phyloP scores from a whole-genome alignment of 257 asterid species.

The Ajuga chamaepitys region DNA sequence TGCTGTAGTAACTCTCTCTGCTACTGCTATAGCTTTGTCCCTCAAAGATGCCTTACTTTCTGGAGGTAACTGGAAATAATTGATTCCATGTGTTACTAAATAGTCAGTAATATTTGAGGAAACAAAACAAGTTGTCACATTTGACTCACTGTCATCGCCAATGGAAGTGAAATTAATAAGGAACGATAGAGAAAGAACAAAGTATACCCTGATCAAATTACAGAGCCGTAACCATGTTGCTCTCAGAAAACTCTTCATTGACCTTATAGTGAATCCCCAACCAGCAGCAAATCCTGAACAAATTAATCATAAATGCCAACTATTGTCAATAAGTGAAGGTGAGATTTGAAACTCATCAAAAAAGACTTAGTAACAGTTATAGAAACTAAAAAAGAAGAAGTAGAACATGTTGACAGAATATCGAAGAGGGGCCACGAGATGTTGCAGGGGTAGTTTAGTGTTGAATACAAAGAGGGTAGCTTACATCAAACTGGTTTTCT shows the following conservation, averaged over 20 bases:
- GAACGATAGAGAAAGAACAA: neutral
- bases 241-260: conserved; percentile 37
- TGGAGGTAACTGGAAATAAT: conserved; percentile 33
- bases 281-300: conserved; percentile 2
- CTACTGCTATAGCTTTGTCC: conserved; percentile 68
- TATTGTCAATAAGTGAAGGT: neutral
- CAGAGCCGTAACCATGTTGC: conserved; percentile 44
- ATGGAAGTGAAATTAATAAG: neutral
- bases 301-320: neutral
- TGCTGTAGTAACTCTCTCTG: conserved; percentile 51
- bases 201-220: conserved; percentile 41
- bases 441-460: neutral
- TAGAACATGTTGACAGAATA: neutral
- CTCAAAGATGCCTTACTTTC: conserved; percentile 29
- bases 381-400: neutral
- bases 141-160: neutral
- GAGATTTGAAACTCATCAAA: neutral
- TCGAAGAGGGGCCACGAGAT: neutral
- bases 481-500: neutral
- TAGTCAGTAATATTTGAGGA: neutral
- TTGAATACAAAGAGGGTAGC: neutral
- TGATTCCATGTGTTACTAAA: neutral
- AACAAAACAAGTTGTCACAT: neutral
- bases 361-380: too few relatives aligned
- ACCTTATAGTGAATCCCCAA: neutral